Conservation (phyloP, 1,284 basidiomycete genomes). For the Ganoderma lucidum region DNA sequence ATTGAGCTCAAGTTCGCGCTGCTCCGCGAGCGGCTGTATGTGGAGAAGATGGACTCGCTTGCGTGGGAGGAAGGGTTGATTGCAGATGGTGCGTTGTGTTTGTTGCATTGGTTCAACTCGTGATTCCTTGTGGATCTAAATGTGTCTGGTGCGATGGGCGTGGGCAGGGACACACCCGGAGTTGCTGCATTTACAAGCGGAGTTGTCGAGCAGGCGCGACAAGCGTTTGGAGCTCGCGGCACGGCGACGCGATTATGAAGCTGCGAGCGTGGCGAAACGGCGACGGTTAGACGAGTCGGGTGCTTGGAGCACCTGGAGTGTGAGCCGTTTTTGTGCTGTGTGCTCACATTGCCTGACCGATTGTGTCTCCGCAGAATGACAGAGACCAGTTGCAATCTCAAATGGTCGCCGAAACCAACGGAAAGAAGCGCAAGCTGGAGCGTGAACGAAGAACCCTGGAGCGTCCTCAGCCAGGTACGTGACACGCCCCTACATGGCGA, state of each 20-base stretch:
- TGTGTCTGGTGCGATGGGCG: neutral
- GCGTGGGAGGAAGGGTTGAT: constrained; percentile 81
- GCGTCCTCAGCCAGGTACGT: constrained; percentile 72
- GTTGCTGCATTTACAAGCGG: constrained; percentile 77
- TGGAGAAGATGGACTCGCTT: constrained; percentile 84
- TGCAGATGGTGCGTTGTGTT: constrained; percentile 58
- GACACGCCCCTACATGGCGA: neutral
- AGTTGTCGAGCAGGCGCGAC: constrained; percentile 76
- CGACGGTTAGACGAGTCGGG: constrained; percentile 67
- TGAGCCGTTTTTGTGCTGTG: constrained; percentile 41
- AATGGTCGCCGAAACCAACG: constrained; percentile 85
- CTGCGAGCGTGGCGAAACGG: constrained; percentile 61
- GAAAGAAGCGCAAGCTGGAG: constrained; percentile 82
- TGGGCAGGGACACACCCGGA: constrained; percentile 81
- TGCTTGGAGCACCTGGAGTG: constrained; percentile 84
- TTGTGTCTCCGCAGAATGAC: constrained; percentile 52
- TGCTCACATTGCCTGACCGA: neutral
- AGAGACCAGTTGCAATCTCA: constrained; percentile 80
- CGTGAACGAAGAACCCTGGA: constrained; percentile 81
- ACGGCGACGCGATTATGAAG: constrained; percentile 71
- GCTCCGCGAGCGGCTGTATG: constrained; percentile 75
- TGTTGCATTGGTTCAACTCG: constrained; percentile 12
- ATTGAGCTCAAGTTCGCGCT: constrained; percentile 84
- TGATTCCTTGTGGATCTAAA: constrained; percentile 17
- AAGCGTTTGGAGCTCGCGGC: constrained; percentile 78